Percentiles rank a stretch among this genome's conserved stretches.
phyloP scores from a whole-genome alignment of 1,139 yeast species.

The Protomyces inundatus region DNA sequence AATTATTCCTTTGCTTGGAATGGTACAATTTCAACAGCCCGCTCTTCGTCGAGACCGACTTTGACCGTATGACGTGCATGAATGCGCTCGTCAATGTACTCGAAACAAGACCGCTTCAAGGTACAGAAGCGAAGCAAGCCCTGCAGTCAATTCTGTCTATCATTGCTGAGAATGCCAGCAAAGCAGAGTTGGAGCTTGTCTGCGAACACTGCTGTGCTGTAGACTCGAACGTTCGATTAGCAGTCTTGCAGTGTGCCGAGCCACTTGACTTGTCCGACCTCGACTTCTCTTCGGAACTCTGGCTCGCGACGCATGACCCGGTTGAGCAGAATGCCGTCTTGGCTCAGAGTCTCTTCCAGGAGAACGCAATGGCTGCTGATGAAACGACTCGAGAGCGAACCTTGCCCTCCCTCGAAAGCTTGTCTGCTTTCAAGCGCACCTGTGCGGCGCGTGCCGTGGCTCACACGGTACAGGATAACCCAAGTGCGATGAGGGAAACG shows the following conservation, averaged over 20 bases:
- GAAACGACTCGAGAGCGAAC: slow-evolving; percentile 47
- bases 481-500: slow-evolving; percentile 60
- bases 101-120: slow-evolving; percentile 62
- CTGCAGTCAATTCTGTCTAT: slow-evolving; percentile 69
- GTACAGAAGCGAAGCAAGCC: slow-evolving; percentile 78
- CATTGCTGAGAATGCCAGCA: slow-evolving; percentile 56
- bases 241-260: slow-evolving; percentile 78
- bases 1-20: slow-evolving; percentile 68
- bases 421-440: slow-evolving; percentile 51
- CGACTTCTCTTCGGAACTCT: slow-evolving; percentile 60
- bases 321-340: slow-evolving; percentile 57
- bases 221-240: slow-evolving; percentile 64
- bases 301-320: slow-evolving; percentile 73
- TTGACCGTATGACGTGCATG: slow-evolving; percentile 66
- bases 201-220: slow-evolving; percentile 57
- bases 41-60: slow-evolving; percentile 53
- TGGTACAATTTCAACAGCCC: slow-evolving; percentile 72
- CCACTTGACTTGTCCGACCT: slow-evolving; percentile 66
- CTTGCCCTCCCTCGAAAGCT: slow-evolving; percentile 48
- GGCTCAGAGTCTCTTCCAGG: slow-evolving; percentile 82
- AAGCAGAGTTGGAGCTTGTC: slow-evolving; percentile 55
- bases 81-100: slow-evolving; percentile 60
- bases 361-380: slow-evolving; percentile 53
- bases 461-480: slow-evolving; percentile 69
- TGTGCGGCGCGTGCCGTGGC: slow-evolving; percentile 64